phyloP scores from a whole-genome alignment of 2,329 filamentous ascomycete genomes.

The Colletotrichum camelliae region DNA sequence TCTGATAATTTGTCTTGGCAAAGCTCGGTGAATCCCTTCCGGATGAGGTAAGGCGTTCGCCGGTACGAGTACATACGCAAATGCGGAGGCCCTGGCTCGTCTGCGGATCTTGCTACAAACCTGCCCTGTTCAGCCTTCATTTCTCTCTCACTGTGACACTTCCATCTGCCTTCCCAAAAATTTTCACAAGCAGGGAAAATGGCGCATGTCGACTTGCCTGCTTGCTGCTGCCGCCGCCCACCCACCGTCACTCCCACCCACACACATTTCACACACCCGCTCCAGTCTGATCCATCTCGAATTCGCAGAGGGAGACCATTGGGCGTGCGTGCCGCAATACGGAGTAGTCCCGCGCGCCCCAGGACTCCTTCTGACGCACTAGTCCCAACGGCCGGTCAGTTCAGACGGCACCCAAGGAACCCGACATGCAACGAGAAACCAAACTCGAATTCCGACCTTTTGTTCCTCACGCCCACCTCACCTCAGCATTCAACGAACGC shows the following conservation, averaged over 20 bases:
- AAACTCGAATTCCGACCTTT: not conserved
- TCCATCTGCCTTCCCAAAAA: not conserved
- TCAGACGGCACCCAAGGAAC: not conserved
- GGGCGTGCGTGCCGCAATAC: not conserved
- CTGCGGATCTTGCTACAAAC: slow-evolving; percentile 3
- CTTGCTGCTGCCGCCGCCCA: not conserved
- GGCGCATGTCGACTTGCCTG: slow-evolving; percentile 8
- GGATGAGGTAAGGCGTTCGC: not conserved
- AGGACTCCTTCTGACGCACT: not conserved
- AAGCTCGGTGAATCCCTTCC: not conserved
- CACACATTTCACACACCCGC: slow-evolving; percentile 1
- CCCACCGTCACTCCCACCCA: slow-evolving; percentile 1
- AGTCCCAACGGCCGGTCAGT: slow-evolving; percentile 3
- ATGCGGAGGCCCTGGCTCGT: not conserved
- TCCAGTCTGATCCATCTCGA: not conserved
- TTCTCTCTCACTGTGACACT: not conserved
- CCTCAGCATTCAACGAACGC: not conserved
- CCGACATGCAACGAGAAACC: not conserved
- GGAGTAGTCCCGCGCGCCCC: not conserved
- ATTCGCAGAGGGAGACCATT: not conserved
- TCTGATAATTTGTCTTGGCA: slow-evolving; percentile 26
- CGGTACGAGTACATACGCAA: not conserved
- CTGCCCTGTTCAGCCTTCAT: not conserved
- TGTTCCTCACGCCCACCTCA: not conserved
- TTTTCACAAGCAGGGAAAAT: slow-evolving; percentile 10